Percentiles rank a stretch among this genome's conserved stretches.
Evolutionary conservation across 768 basidiomycete species (phyloP).

Genomic region (Tricholoma flavovirens): DNA sequence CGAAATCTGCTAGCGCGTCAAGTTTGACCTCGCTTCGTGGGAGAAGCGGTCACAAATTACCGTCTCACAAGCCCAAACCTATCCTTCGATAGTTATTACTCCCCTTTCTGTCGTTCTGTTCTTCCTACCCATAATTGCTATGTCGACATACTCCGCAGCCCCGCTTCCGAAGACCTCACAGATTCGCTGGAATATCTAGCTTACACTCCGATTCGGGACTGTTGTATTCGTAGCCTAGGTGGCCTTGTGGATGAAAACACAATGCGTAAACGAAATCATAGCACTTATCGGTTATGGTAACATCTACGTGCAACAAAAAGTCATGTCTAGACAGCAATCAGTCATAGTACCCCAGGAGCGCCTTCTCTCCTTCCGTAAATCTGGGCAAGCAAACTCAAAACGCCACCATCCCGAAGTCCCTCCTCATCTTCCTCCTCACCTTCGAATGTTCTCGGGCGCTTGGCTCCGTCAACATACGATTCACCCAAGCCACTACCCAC

Average conservation of each 20-base stretch:
- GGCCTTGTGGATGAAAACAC: too few species aligned
- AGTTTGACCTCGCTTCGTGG: slow-evolving; percentile 20
- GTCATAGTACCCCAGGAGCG: slow-evolving; percentile 40
- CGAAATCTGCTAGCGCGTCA: slow-evolving; percentile 25
- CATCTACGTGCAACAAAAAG: not conserved
- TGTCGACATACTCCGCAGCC: too few species aligned
- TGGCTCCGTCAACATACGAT: slow-evolving; percentile 70
- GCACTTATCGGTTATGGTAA: slow-evolving; percentile 9
- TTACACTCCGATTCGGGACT: not conserved
- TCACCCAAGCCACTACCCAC: slow-evolving; percentile 61
- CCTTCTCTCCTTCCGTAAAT: slow-evolving; percentile 68
- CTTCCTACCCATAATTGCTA: not conserved
- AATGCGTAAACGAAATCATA: not conserved
- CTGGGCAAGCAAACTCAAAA: slow-evolving; percentile 80
- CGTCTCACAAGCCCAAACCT: slow-evolving; percentile 18
- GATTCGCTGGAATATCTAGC: too few species aligned
- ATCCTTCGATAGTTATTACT: slow-evolving; percentile 23
- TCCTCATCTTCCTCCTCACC: slow-evolving; percentile 61
- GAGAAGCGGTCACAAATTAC: slow-evolving; percentile 13
- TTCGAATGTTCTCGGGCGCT: slow-evolving; percentile 36
- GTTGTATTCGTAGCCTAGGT: not conserved
- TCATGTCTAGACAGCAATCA: not conserved
- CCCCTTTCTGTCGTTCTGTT: not conserved
- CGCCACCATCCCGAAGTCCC: slow-evolving; percentile 69
- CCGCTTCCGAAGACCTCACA: too few species aligned